Evolutionary conservation across 371 early-diverging fungal genomes (phyloP), one percentile per base, ranked within the genome.

Genomic region (Apophysomyces trapeziformis): DNA sequence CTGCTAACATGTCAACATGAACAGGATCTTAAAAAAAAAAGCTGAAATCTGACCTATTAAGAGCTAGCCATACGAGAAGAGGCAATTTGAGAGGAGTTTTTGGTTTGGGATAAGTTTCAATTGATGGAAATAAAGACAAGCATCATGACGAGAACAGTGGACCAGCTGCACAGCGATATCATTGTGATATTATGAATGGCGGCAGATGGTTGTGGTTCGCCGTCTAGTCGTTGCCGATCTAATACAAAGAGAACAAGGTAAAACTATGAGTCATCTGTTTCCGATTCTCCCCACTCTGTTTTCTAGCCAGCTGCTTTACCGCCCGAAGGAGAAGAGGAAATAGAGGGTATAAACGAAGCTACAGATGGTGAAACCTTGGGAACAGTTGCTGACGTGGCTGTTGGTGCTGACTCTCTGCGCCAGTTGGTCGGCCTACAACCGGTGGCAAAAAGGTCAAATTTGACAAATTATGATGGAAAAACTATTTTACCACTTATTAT

Each of bases 401-500:
- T 21, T 16, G 54, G 54, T 21, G 54, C 21, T 21, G 54, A 1
- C 8, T n/a, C 9, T 18, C 1, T 16, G 21, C 18, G 16, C 12
- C 7, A 44, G 9, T 43, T 13, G 13, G 39, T 39, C 5, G 32
- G 39, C 32, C 44, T 36, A 12, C n/a, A 11, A 58, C 2, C 32
- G 32, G 32, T 26, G 7, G 39, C n/a, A 13, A 14, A 36, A 36
- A 38, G 37, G n/a, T 58, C n/a, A 58, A 38, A 38, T 7, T 38
- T 58, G 37, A 58, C 12, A 0, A 26, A 38, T 13, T 6, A 41
- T 41, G 5, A 13, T 2, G 13, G 60, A 26, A 38, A 60, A 21
- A 60, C 39, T 41, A 21, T 43, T 41, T 56, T 63, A 63, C 64
- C 64, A 63, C 4, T 47, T 63, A 13, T 56, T 56, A 38, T 54